Evolutionary conservation across 768 basidiomycete species (phyloP).

Genomic region (Amanita phalloides): DNA sequence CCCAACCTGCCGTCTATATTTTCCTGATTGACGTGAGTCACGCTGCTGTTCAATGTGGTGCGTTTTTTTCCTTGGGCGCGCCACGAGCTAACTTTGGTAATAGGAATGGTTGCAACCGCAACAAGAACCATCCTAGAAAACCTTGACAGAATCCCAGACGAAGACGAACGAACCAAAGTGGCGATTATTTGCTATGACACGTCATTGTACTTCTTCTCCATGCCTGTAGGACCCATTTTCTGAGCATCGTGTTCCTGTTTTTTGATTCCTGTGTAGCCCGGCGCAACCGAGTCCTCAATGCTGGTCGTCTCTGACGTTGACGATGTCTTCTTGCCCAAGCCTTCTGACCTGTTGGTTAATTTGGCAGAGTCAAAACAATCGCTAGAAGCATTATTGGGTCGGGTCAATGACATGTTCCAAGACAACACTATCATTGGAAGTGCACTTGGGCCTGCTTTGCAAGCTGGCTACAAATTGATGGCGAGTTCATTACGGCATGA

Average conservation of each 20-base stretch:
- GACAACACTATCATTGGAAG: slow-evolving; percentile 91
- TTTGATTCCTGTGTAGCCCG: slow-evolving; percentile 32
- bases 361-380: slow-evolving; percentile 73
- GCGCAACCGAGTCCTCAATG: slow-evolving; percentile 77
- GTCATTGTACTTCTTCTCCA: slow-evolving; percentile 93
- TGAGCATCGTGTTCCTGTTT: neutral
- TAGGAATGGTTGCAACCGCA: slow-evolving; percentile 97
- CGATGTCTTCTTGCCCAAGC: slow-evolving; percentile 96
- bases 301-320: slow-evolving; percentile 95
- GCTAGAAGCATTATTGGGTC: slow-evolving; percentile 70
- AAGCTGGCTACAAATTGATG: slow-evolving; percentile 94
- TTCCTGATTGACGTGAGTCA: slow-evolving; percentile 98
- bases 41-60: slow-evolving; percentile 80
- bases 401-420: slow-evolving; percentile 94
- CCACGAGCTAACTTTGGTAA: neutral
- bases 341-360: slow-evolving; percentile 93
- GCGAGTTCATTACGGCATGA: slow-evolving; percentile 23
- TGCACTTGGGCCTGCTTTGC: slow-evolving; percentile 89
- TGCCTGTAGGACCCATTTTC: slow-evolving; percentile 46
- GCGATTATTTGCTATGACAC: slow-evolving; percentile 88
- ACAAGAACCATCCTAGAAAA: slow-evolving; percentile 94
- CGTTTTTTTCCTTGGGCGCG: slow-evolving; percentile 7
- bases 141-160: slow-evolving; percentile 91
- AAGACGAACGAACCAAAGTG: slow-evolving; percentile 86
- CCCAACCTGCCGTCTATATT: slow-evolving; percentile 93